These are phyloP conservation scores for Penicillium turbatum DNA, from an alignment of 495 filamentous ascomycete species.

Conservation along the genomic window DNA sequence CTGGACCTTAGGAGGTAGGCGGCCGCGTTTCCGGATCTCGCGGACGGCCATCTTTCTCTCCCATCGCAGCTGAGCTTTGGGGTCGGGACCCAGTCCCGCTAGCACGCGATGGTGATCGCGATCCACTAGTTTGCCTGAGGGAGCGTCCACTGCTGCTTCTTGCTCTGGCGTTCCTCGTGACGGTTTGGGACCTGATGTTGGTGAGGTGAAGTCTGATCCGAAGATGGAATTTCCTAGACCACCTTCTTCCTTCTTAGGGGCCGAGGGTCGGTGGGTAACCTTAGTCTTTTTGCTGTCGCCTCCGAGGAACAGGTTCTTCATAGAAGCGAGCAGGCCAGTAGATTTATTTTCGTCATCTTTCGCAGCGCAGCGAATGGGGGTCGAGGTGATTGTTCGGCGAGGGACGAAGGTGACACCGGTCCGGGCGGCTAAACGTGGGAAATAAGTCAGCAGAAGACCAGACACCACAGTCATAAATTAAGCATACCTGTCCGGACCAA, in stretches of 20 bases:
- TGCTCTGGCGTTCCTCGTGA: constrained; percentile 10
- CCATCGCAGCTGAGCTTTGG: constrained; percentile 61
- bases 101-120: constrained; percentile 50
- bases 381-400: constrained; percentile 40
- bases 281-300: constrained; percentile 25
- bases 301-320: constrained; percentile 42
- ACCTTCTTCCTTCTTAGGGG: constrained; percentile 35
- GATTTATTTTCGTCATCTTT: constrained; percentile 22
- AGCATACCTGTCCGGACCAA: constrained; percentile 39
- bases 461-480: background rate
- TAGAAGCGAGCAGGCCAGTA: constrained; percentile 22
- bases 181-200: constrained; percentile 30
- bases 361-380: constrained; percentile 29
- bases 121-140: constrained; percentile 18
- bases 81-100: constrained; percentile 64
- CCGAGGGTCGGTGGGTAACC: constrained; percentile 25
- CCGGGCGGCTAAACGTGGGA: constrained; percentile 28
- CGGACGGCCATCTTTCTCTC: constrained; percentile 77
- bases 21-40: constrained; percentile 61
- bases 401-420: constrained; percentile 35
- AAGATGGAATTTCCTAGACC: constrained; percentile 42
- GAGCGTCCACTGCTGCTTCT: constrained; percentile 13
- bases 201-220: constrained; percentile 31
- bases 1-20: constrained; percentile 55
- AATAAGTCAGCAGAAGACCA: background rate